Conservation (phyloP, 2,329 filamentous ascomycete genomes). For the Trichoderma hamatum region DNA sequence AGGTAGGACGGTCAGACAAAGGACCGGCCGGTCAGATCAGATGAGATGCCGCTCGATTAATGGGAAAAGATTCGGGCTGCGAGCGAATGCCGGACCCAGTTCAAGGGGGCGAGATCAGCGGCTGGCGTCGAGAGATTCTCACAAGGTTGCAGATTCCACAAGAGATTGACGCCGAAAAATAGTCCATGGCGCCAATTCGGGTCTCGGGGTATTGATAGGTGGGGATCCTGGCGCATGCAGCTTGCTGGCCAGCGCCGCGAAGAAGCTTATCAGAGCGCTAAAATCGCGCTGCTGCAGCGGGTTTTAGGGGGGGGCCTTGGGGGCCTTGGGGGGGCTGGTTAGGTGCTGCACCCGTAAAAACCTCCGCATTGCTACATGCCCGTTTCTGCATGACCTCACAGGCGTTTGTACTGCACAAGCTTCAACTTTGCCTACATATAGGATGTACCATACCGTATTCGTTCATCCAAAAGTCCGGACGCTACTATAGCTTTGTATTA, state of each 20-base stretch:
- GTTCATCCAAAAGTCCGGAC: background rate
- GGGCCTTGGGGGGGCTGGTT: background rate
- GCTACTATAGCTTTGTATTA: background rate
- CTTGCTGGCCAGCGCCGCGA: background rate
- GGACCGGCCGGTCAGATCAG: background rate
- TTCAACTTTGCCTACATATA: background rate
- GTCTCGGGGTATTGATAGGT: conserved; percentile 17
- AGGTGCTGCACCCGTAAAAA: conserved; percentile 16
- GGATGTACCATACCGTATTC: background rate
- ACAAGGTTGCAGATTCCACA: background rate
- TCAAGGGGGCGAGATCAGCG: background rate
- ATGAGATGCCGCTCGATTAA: background rate
- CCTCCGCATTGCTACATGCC: conserved; percentile 9
- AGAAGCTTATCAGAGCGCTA: conserved; percentile 21
- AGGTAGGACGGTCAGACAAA: background rate
- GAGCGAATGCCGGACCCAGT: conserved; percentile 1
- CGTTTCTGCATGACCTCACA: background rate
- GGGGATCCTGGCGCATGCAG: background rate
- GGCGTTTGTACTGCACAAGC: background rate
- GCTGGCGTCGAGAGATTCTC: background rate
- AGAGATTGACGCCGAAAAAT: conserved; percentile 21
- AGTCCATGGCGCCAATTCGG: conserved; percentile 24
- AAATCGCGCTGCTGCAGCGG: background rate
- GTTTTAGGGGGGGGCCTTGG: background rate
- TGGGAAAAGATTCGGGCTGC: conserved; percentile 9